phyloP scores from a whole-genome alignment of 2,329 filamentous ascomycete species.

The Blumeria graminis region DNA sequence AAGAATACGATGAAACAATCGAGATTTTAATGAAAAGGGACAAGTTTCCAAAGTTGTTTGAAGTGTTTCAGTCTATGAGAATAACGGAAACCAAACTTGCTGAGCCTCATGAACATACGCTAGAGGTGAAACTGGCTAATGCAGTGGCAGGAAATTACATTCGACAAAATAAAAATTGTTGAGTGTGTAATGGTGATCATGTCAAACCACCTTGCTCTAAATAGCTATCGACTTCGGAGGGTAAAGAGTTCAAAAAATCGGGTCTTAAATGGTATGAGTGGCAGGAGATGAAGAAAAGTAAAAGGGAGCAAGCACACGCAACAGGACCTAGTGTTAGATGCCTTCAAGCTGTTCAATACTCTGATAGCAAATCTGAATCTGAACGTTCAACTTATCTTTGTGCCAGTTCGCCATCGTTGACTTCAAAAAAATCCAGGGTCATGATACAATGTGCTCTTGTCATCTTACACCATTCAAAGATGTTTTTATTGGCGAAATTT shows the following conservation, averaged over 20 bases:
- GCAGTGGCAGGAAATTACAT: background rate
- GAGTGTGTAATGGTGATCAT: background rate
- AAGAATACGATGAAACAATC: background rate
- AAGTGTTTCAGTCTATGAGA: background rate
- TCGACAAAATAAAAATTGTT: background rate
- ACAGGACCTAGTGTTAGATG: background rate
- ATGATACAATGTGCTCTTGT: background rate
- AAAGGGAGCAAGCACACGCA: background rate
- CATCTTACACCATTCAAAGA: background rate
- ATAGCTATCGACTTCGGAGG: background rate
- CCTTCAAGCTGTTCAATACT: background rate
- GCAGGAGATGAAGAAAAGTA: background rate
- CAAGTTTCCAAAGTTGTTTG: background rate
- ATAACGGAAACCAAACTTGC: background rate
- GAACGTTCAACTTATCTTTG: background rate
- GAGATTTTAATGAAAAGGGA: background rate
- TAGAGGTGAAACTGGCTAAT: background rate
- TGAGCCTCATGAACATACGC: background rate
- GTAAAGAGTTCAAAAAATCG: background rate
- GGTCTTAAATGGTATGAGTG: background rate
- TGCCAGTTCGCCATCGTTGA: background rate
- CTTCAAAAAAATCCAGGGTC: background rate
- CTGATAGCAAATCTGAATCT: background rate
- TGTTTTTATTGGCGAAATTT: background rate
- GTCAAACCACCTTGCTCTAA: background rate